Evolutionary conservation across 306 rosid genomes (phyloP).

Genomic region (Arachis stenosperma): DNA sequence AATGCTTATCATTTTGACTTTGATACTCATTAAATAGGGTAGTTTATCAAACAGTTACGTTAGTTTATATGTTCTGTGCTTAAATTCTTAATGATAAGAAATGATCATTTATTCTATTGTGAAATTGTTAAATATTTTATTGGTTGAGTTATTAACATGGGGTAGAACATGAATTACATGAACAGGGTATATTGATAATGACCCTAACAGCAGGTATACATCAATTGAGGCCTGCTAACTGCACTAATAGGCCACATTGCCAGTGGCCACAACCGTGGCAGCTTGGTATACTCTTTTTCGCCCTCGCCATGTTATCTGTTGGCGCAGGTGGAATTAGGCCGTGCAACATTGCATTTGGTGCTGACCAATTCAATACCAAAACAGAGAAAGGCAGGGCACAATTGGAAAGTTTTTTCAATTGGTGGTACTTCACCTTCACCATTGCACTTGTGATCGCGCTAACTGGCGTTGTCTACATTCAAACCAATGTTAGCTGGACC

Average conservation of each 20-base stretch:
- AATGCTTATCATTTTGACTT: too few relatives aligned
- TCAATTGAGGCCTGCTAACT: conserved; percentile 58
- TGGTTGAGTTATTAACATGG: background rate
- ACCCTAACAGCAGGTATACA: conserved; percentile 69
- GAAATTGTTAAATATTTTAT: background rate
- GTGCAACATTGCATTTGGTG: conserved; percentile 87
- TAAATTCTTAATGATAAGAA: too few relatives aligned
- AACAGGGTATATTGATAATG: conserved; percentile 70
- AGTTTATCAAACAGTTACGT: too few relatives aligned
- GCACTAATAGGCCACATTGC: conserved; percentile 48
- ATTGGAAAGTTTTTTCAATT: conserved; percentile 76
- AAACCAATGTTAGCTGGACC: conserved; percentile 79
- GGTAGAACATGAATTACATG: background rate
- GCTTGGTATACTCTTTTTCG: conserved; percentile 54
- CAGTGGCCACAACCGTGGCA: conserved; percentile 64
- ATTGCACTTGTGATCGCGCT: conserved; percentile 72
- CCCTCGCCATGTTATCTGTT: conserved; percentile 62
- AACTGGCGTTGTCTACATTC: conserved; percentile 71
- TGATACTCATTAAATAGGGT: too few relatives aligned
- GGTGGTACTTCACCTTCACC: conserved; percentile 89
- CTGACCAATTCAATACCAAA: conserved; percentile 72
- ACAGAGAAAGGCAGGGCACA: conserved; percentile 69
- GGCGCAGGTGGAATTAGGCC: conserved; percentile 94
- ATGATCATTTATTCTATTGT: too few relatives aligned
- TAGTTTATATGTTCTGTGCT: too few relatives aligned